Evolutionary conservation across 768 basidiomycete species (phyloP).

Genomic region (Suillus subalutaceus): DNA sequence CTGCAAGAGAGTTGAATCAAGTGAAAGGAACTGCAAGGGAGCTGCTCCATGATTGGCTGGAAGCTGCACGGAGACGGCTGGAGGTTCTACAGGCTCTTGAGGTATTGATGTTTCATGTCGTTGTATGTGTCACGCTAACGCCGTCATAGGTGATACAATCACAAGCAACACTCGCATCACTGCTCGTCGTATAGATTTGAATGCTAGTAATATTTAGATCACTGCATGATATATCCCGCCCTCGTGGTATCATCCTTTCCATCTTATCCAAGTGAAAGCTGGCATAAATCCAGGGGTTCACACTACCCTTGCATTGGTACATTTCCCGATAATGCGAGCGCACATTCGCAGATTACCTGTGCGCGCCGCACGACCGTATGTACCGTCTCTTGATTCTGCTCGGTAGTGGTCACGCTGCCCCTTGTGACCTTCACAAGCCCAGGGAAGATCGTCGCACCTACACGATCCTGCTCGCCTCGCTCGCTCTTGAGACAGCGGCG

Average conservation of each 20-base stretch:
- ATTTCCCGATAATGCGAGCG: slow-evolving; percentile 41
- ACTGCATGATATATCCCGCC: slow-evolving; percentile 22
- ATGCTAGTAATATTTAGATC: slow-evolving; percentile 21
- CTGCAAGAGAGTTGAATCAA: slow-evolving; percentile 90
- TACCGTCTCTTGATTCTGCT: slow-evolving; percentile 45
- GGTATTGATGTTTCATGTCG: slow-evolving; percentile 40
- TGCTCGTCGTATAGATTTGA: slow-evolving; percentile 65
- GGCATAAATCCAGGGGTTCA: not conserved
- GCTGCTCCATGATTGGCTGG: slow-evolving; percentile 85
- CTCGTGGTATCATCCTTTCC: slow-evolving; percentile 14
- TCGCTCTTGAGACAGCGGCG: slow-evolving; percentile 82
- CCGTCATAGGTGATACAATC: slow-evolving; percentile 69
- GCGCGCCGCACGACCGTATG: slow-evolving; percentile 82
- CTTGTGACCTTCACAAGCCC: slow-evolving; percentile 82
- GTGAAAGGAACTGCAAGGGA: slow-evolving; percentile 79
- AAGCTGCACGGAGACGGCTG: slow-evolving; percentile 82
- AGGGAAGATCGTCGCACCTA: slow-evolving; percentile 86
- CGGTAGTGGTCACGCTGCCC: slow-evolving; percentile 37
- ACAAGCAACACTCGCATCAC: slow-evolving; percentile 81
- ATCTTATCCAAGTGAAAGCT: slow-evolving; percentile 4
- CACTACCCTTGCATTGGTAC: not conserved
- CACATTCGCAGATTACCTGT: slow-evolving; percentile 88
- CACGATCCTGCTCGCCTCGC: slow-evolving; percentile 68
- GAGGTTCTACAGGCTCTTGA: slow-evolving; percentile 93
- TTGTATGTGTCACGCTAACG: slow-evolving; percentile 17